A percentile compares a stretch with the other conserved stretches of the same genome.
Evolutionary conservation across 2,329 filamentous ascomycete species (phyloP).

Genomic region (Paraconiothyrium brasiliense): DNA sequence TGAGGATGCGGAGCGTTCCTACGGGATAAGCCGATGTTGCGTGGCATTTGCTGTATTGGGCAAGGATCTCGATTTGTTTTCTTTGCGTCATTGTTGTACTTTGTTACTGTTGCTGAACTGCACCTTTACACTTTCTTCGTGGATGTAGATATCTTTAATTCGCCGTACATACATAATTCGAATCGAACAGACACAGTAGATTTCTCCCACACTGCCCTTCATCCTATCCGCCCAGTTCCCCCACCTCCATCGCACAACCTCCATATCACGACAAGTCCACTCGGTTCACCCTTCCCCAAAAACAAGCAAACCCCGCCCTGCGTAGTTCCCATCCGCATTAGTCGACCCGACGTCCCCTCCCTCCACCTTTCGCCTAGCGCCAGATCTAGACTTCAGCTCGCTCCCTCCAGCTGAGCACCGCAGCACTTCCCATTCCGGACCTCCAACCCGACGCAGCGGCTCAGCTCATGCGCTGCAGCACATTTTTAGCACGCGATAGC

Average conservation of each 20-base stretch:
- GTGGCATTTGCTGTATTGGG: not conserved
- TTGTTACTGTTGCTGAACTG: not conserved
- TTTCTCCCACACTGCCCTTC: too few relatives aligned
- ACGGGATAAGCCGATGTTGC: too few relatives aligned
- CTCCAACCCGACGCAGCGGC: not conserved
- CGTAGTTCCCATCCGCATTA: not conserved
- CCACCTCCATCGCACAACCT: too few relatives aligned
- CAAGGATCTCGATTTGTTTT: not conserved
- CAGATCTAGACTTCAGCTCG: constrained; percentile 16
- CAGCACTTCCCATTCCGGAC: too few relatives aligned
- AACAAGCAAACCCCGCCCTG: not conserved
- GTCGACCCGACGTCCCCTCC: not conserved
- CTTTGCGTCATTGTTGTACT: not conserved
- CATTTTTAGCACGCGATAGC: too few relatives aligned
- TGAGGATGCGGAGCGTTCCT: too few relatives aligned
- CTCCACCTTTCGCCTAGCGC: not conserved
- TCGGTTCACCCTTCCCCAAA: not conserved
- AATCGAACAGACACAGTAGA: too few relatives aligned
- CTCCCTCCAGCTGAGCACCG: not conserved
- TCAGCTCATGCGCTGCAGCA: not conserved
- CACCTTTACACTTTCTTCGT: not conserved
- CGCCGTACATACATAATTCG: too few relatives aligned
- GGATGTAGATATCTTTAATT: constrained; percentile 6
- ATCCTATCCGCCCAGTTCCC: too few relatives aligned
- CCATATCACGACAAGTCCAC: too few relatives aligned